Base-by-base conservation (phyloP, 331 rosid genomes). In the Saraca asoca region DNA sequence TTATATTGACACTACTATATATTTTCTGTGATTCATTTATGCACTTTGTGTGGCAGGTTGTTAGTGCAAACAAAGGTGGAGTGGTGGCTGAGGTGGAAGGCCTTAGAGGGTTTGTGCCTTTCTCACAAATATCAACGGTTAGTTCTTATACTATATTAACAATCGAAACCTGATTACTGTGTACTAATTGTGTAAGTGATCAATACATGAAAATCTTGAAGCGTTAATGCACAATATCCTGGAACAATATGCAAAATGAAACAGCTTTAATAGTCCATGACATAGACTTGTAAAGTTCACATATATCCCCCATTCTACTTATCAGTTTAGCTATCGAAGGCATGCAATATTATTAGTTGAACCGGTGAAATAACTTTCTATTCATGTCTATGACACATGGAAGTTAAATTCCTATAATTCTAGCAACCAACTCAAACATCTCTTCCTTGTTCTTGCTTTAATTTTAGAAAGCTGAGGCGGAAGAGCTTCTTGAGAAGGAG, bases 61-160 rank as follows among this genome's bases (percentile, higher is more conserved):
- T 90, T 54, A 85, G 85, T 73, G 85, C 84, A 2, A 87, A 87
- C 80, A 90, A 80, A 78, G 96, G 95, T 74, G 96, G 96, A 67
- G 83, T 90, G 64, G 90, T 90, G 62, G 92, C 90, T 12, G 73
- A 80, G 67, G 87, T 87, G 29, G 96, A 90, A 85, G 96, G 95
- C 58, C 87, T 87, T 34, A 82, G 82, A 76, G 96, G 96, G 19
- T 90, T 90, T 77, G 92, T 90, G 79, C 96, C 96, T 52, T 85
- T 87, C 85, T 90, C 95, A 6, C 96, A 85, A 70, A 74, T 90
- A 76, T 85, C 95, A 53, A 42, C 90, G 72, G 95, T 90, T 58
- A 80, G 90, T 73, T 60, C 71, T 64, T 59, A 9, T 46, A 68
- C 69, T 12, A 6, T 24, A 52, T 53, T 58, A 34, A 65, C 18